A percentile compares a stretch with the other conserved stretches of the same genome.
Conservation (phyloP, 306 rosid genomes). For the Calophaca sinica region DNA sequence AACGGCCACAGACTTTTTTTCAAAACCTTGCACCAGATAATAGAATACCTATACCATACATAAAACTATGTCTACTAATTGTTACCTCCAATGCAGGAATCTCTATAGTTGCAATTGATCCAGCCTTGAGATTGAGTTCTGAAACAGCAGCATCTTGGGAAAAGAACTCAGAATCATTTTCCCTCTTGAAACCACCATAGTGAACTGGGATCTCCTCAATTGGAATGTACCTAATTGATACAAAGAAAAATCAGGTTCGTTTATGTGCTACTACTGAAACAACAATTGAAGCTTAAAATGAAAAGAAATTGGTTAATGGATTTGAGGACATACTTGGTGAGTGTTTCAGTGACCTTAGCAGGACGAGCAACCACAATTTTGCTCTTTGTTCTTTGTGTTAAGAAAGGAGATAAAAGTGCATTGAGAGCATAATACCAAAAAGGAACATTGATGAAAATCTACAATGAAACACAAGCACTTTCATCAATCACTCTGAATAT, state of each 20-base stretch:
- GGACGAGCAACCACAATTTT: slow-evolving; percentile 65
- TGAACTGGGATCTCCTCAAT: slow-evolving; percentile 58
- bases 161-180: slow-evolving; percentile 55
- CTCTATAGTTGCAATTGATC: slow-evolving; percentile 57
- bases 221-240: slow-evolving; percentile 54
- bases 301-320: neutral
- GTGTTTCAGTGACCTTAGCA: slow-evolving; percentile 55
- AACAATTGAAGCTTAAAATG: neutral
- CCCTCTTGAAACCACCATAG: slow-evolving; percentile 62
- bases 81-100: slow-evolving; percentile 60
- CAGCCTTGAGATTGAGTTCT: slow-evolving; percentile 56
- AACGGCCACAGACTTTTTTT: no score
- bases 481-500: slow-evolving; percentile 6
- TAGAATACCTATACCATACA: neutral
- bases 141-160: slow-evolving; percentile 49
- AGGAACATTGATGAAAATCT: slow-evolving; percentile 70
- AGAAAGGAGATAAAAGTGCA: slow-evolving; percentile 60
- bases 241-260: neutral
- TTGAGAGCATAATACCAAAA: slow-evolving; percentile 66
- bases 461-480: slow-evolving; percentile 35
- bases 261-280: neutral
- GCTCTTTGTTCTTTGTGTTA: slow-evolving; percentile 66
- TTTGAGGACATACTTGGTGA: slow-evolving; percentile 50
- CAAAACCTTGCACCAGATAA: no score
- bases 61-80: neutral